A percentile compares a stretch with the other conserved stretches of the same genome.
These are phyloP conservation scores for Sambucus nigra DNA, from an alignment of 129 eudicot species.

Conservation along the genomic window DNA sequence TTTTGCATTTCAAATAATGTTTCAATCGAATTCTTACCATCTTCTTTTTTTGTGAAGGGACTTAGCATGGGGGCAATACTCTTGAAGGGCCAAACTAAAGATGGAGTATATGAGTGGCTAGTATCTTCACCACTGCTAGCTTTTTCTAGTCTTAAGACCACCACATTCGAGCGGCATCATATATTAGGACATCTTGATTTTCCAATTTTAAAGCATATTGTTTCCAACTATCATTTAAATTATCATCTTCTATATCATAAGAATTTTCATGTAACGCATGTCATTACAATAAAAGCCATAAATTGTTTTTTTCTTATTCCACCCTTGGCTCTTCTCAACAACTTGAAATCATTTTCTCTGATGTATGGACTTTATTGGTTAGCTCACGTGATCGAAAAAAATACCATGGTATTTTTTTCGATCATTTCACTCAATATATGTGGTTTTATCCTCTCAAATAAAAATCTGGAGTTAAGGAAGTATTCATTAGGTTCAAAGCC, in stretches of 20 bases:
- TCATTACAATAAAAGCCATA: too few relatives aligned
- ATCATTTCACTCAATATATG: background rate
- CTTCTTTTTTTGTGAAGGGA: conserved; percentile 1
- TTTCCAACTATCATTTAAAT: background rate
- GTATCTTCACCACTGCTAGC: background rate
- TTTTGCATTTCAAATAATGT: background rate
- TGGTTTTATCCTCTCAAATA: conserved; percentile 1
- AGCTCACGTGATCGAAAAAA: background rate
- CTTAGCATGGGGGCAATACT: background rate
- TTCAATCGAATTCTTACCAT: background rate
- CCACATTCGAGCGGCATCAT: background rate
- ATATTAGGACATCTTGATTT: background rate
- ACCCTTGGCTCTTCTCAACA: background rate
- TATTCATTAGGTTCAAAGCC: background rate
- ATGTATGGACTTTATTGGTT: background rate
- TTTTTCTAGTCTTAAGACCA: background rate
- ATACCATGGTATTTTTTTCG: conserved; percentile 2
- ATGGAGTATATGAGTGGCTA: conserved; percentile 1
- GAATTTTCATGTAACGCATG: too few relatives aligned
- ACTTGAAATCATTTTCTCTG: background rate
- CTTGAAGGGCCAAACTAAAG: background rate
- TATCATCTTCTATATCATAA: background rate
- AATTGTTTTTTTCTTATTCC: background rate
- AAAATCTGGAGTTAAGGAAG: background rate
- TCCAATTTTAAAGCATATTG: background rate